Base-by-base conservation (phyloP, 2,329 filamentous ascomycete species). In the Fusarium camptoceras region DNA sequence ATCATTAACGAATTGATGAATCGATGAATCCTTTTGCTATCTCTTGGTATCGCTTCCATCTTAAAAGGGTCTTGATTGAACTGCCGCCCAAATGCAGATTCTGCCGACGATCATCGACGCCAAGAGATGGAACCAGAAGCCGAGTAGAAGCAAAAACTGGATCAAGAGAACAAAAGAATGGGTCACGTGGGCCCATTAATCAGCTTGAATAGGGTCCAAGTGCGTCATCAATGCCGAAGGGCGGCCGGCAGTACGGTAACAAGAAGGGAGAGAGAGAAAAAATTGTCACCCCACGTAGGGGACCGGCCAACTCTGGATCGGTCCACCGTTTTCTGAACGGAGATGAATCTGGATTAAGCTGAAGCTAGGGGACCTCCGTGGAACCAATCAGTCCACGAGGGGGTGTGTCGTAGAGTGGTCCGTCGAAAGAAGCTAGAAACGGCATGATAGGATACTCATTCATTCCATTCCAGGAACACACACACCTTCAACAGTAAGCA, bases 291-390 rank as follows among this genome's bases (percentile, higher is more conserved):
- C 61, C 60, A 64, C 58, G 60, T 27, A 34, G 37, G 34, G 34
- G 34, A 42, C 53, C n/a, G 44, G 20, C 47, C 12, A 51, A 39
- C 46, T 39, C 48, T 39, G 24, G 25, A 64, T 65, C 61, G 60
- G 27, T 65, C 63, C 62, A 66, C 63, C 63, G 63, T 69, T 69
- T 69, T 47, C 63, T 37, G 39, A 55, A 58, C 54, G 67, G 54
- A 70, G 66, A 70, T 70, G 62, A 66, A 70, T 70, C 62, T 64
- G 67, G 57, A 65, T 57, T 42, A 49, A 64, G 61, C 28, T 63
- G 20, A 18, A 12, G 18, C 61, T 44, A 64, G 61, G 59, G 25
- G 44, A 1, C 18, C 54, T 44, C 59, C 62, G 55, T n/a, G 12
- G 8, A 15, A 31, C 53, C 66, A 57, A 59, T 53, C 28, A 66